Evolutionary conservation across 2,329 filamentous ascomycete species (phyloP).

Genomic region (Acarospora socialis): DNA sequence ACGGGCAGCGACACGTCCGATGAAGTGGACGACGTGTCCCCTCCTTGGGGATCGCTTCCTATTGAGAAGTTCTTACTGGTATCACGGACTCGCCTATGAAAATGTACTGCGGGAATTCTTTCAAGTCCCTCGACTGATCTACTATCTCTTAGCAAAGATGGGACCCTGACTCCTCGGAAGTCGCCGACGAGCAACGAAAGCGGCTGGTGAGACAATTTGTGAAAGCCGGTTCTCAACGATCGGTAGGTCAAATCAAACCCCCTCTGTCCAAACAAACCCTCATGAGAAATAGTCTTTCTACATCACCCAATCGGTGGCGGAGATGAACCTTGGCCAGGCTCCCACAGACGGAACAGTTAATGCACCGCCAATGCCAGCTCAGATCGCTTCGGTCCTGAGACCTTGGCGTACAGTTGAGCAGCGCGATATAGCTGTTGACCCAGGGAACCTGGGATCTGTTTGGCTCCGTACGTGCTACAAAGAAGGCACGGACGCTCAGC

Average conservation of each 20-base stretch:
- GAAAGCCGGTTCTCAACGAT: constrained; percentile 1
- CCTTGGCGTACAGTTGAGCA: constrained; percentile 2
- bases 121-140: constrained; percentile 1
- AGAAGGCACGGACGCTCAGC: background rate
- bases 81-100: background rate
- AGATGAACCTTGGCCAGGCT: too few species aligned
- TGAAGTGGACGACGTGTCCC: constrained; percentile 1
- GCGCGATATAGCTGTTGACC: background rate
- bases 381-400: constrained; percentile 2
- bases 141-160: constrained; percentile 3
- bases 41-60: constrained; percentile 5
- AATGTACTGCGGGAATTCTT: background rate
- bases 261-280: background rate
- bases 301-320: too few species aligned
- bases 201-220: constrained; percentile 1
- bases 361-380: background rate
- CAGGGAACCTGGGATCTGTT: background rate
- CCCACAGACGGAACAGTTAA: background rate
- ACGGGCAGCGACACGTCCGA: background rate
- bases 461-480: constrained; percentile 6
- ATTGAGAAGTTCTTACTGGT: constrained; percentile 5
- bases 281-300: background rate
- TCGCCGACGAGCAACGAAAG: constrained; percentile 3
- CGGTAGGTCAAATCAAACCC: too few species aligned
- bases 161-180: constrained; percentile 3